Evolutionary conservation across 768 basidiomycete genomes (phyloP).

Genomic region (Tricholoma terreum): DNA sequence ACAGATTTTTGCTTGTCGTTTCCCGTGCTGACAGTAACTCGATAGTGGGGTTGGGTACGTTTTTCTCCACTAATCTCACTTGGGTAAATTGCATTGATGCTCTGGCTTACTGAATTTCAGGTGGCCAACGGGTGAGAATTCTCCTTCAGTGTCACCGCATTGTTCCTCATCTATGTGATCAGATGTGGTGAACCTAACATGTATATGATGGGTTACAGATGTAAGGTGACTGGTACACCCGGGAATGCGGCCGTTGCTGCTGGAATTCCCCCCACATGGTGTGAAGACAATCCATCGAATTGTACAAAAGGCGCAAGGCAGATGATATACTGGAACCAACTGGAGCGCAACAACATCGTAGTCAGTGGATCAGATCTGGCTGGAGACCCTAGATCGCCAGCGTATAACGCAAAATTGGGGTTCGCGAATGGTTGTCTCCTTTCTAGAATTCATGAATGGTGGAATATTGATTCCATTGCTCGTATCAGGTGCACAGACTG

Average conservation of each 20-base stretch:
- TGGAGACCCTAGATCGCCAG: slow-evolving; percentile 41
- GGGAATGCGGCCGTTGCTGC: slow-evolving; percentile 37
- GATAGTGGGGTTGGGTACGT: slow-evolving; percentile 52
- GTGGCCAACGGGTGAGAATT: slow-evolving; percentile 37
- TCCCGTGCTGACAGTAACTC: slow-evolving; percentile 7
- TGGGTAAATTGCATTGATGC: background rate
- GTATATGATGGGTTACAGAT: slow-evolving; percentile 44
- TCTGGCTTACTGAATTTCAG: slow-evolving; percentile 14
- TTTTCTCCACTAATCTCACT: background rate
- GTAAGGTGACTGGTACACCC: slow-evolving; percentile 42
- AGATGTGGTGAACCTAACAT: slow-evolving; percentile 55
- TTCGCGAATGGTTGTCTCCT: slow-evolving; percentile 41
- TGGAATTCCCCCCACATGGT: slow-evolving; percentile 47
- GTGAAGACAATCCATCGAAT: slow-evolving; percentile 39
- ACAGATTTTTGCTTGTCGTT: background rate
- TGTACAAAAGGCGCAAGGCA: slow-evolving; percentile 51
- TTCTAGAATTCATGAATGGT: background rate
- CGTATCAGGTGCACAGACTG: slow-evolving; percentile 34
- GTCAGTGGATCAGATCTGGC: slow-evolving; percentile 38
- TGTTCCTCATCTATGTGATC: background rate
- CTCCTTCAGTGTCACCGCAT: background rate
- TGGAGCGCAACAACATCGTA: slow-evolving; percentile 44
- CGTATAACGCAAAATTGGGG: slow-evolving; percentile 47
- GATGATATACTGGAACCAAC: slow-evolving; percentile 53
- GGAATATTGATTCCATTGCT: slow-evolving; percentile 1